Conservation (phyloP, 768 basidiomycete genomes). For the Daedalea quercina region DNA sequence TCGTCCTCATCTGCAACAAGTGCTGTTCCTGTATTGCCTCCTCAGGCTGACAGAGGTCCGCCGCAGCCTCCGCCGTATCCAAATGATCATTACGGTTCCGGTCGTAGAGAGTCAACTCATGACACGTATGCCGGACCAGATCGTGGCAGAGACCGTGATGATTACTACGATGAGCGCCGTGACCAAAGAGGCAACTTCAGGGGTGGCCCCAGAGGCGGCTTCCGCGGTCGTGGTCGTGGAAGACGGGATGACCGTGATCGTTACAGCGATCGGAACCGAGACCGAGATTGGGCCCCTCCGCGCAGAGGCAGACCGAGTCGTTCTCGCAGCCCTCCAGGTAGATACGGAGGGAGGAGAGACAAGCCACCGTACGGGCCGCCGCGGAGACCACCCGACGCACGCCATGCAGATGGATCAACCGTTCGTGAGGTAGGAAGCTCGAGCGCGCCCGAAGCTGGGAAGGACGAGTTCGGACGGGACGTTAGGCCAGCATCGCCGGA, state of each 20-base stretch:
- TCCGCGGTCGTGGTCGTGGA: conserved; percentile 55
- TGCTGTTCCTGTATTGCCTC: conserved; percentile 24
- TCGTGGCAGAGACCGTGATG: conserved; percentile 38
- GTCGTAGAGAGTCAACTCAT: conserved; percentile 32
- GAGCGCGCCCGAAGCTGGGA: conserved; percentile 33
- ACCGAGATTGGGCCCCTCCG: conserved; percentile 33
- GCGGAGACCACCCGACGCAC: conserved; percentile 18
- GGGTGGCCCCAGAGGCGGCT: conserved; percentile 49
- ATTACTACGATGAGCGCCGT: conserved; percentile 46
- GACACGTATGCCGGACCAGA: conserved; percentile 38
- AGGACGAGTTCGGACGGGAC: conserved; percentile 86
- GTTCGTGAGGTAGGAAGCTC: conserved; percentile 3
- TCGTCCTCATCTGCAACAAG: conserved; percentile 20
- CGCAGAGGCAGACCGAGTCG: conserved; percentile 52
- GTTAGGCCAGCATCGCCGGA: conserved; percentile 51
- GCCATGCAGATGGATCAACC: conserved; percentile 15
- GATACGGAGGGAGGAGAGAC: conserved; percentile 43
- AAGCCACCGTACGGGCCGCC: conserved; percentile 57
- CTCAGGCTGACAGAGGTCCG: conserved; percentile 19
- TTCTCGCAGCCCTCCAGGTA: conserved; percentile 67
- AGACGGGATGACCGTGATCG: conserved; percentile 56
- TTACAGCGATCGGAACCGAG: conserved; percentile 38
- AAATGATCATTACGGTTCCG: conserved; percentile 34
- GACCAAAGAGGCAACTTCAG: conserved; percentile 46
- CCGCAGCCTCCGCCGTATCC: conserved; percentile 28